phyloP scores from a whole-genome alignment of 2,329 filamentous ascomycete genomes.

The Fusarium sp. region DNA sequence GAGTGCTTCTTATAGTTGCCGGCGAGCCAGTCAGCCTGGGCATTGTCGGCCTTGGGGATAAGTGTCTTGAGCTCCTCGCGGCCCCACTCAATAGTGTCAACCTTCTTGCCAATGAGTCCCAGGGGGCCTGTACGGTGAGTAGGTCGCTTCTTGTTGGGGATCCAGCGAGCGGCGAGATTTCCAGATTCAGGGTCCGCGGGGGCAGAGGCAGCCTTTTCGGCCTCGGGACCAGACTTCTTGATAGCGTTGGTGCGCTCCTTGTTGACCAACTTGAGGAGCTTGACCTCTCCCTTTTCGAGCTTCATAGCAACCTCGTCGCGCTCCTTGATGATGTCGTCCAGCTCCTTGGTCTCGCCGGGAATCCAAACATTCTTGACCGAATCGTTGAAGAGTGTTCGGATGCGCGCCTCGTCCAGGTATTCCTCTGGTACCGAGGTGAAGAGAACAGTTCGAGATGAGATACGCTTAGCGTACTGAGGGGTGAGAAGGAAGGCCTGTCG shows the following conservation, averaged over 20 bases:
- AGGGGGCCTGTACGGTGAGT: conserved; percentile 71
- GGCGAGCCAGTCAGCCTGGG: conserved; percentile 69
- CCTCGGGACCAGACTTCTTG: conserved; percentile 46
- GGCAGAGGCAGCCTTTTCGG: conserved; percentile 49
- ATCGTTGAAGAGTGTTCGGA: conserved; percentile 79
- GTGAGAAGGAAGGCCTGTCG: conserved; percentile 94
- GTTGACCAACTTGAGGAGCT: conserved; percentile 72
- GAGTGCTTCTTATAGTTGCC: conserved; percentile 71
- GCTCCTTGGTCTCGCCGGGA: conserved; percentile 73
- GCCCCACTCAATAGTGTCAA: conserved; percentile 89
- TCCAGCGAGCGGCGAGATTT: conserved; percentile 69
- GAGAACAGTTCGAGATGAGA: conserved; percentile 92
- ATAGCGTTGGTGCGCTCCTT: conserved; percentile 49
- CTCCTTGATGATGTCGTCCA: conserved; percentile 81
- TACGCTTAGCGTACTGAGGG: conserved; percentile 80
- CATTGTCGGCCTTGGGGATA: conserved; percentile 71
- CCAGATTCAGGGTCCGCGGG: conserved; percentile 73
- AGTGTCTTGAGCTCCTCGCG: conserved; percentile 64
- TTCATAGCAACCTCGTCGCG: conserved; percentile 78
- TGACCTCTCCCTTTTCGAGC: conserved; percentile 84
- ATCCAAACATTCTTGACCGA: conserved; percentile 88
- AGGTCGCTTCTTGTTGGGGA: conserved; percentile 73
- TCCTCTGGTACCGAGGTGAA: conserved; percentile 85
- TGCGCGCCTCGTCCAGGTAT: conserved; percentile 76
- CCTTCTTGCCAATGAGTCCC: conserved; percentile 70